Evolutionary conservation across 345 rosid species (phyloP).

Genomic region (Aquilaria malaccensis): DNA sequence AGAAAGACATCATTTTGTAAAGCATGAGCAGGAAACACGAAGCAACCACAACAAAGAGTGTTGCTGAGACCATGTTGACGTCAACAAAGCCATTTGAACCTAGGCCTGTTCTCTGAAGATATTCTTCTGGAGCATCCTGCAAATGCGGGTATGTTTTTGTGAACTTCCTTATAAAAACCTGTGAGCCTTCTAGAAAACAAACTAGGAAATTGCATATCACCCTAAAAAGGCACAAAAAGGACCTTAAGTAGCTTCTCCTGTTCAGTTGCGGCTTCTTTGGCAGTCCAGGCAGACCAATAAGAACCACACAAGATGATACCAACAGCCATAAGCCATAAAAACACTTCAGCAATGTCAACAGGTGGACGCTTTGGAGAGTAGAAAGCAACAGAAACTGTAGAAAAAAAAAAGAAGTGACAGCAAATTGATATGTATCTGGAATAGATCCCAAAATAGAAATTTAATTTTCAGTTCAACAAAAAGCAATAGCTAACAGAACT

Average conservation of each 20-base stretch:
- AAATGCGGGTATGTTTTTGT: slow-evolving; percentile 3
- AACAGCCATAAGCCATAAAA: slow-evolving; percentile 98
- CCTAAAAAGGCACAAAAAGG: slow-evolving; percentile 9
- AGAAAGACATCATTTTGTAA: slow-evolving; percentile 88
- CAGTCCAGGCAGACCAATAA: slow-evolving; percentile 94
- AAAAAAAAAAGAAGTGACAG: slow-evolving; percentile 4
- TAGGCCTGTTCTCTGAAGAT: slow-evolving; percentile 30
- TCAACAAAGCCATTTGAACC: slow-evolving; percentile 62
- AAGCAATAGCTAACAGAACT: background rate
- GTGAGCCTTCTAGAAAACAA: background rate
- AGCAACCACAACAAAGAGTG: slow-evolving; percentile 86
- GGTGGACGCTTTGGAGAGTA: slow-evolving; percentile 89
- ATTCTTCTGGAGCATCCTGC: slow-evolving; percentile 80
- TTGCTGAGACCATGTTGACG: slow-evolving; percentile 66
- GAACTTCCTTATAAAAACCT: background rate
- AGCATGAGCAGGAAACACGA: slow-evolving; percentile 97
- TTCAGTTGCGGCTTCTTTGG: slow-evolving; percentile 82
- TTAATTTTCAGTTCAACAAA: background rate
- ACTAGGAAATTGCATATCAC: slow-evolving; percentile 2
- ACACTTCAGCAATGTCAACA: slow-evolving; percentile 96
- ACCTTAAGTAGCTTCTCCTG: slow-evolving; percentile 93
- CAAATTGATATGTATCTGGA: background rate
- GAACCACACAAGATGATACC: slow-evolving; percentile 88
- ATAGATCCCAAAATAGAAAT: background rate
- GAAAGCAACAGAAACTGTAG: slow-evolving; percentile 75